A percentile compares a stretch with the other conserved stretches of the same genome.
These are phyloP conservation scores for Lolium rigidum DNA, from an alignment of 176 grass and related monocot species.

Conservation along the genomic window DNA sequence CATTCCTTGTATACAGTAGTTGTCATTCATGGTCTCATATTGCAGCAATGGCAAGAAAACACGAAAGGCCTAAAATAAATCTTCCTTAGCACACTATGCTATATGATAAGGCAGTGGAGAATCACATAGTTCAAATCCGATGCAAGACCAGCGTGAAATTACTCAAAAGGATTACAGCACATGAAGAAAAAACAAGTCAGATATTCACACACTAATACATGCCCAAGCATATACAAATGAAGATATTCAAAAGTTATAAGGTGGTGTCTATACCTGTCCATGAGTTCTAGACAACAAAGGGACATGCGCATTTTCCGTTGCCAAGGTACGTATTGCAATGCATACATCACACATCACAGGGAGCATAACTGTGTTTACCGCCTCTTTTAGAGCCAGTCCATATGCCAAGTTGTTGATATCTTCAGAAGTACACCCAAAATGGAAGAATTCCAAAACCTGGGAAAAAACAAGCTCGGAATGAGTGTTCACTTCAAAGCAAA, in stretches of 20 bases:
- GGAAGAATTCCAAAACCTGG: slow-evolving; percentile 92
- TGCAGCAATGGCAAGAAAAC: slow-evolving; percentile 9
- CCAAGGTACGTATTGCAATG: slow-evolving; percentile 59
- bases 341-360: slow-evolving; percentile 72
- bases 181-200: not conserved
- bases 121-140: not conserved
- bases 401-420: slow-evolving; percentile 95
- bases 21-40: not conserved
- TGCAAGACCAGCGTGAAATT: slow-evolving; percentile 15
- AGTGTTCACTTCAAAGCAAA: slow-evolving; percentile 19
- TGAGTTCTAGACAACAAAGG: slow-evolving; percentile 87
- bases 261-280: slow-evolving; percentile 65
- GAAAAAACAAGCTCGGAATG: slow-evolving; percentile 22
- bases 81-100: not conserved
- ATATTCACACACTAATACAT: not conserved
- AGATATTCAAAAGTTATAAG: not conserved
- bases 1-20: slow-evolving; percentile 7
- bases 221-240: not conserved
- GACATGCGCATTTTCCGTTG: slow-evolving; percentile 64
- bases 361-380: slow-evolving; percentile 71
- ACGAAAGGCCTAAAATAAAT: not conserved
- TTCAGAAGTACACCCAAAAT: slow-evolving; percentile 97
- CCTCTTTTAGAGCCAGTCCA: slow-evolving; percentile 85
- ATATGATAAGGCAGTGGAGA: not conserved
- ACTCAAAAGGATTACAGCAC: not conserved